These are phyloP conservation scores for Osmozyma mogii DNA, from an alignment of 805 yeast genomes.

Conservation along the genomic window DNA sequence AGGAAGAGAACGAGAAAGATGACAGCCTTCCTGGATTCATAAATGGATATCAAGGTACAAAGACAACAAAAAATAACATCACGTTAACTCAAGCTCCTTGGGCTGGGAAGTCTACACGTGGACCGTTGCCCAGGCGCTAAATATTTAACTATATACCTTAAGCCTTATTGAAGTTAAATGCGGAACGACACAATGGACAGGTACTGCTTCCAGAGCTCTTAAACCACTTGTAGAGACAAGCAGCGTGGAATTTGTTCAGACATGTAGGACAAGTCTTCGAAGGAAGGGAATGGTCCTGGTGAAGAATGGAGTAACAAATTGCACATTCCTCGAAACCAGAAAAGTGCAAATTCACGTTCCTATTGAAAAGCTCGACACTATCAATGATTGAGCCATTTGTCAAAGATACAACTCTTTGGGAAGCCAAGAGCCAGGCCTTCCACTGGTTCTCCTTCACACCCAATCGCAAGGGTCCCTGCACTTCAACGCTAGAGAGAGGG, in stretches of 20 bases:
- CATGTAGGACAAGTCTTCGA: constrained; percentile 85
- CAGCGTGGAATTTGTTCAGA: constrained; percentile 89
- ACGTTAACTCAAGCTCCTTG: constrained; percentile 37
- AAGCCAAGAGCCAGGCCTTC: constrained; percentile 92
- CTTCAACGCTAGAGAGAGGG: constrained; percentile 69
- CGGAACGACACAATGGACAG: constrained; percentile 87
- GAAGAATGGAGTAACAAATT: constrained; percentile 87
- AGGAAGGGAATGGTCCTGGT: constrained; percentile 86
- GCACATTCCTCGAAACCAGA: constrained; percentile 97
- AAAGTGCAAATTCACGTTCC: constrained; percentile 76
- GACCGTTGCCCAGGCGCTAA: too few relatives aligned
- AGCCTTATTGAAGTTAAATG: constrained; percentile 39
- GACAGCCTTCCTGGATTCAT: constrained; percentile 13
- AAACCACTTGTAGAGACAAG: constrained; percentile 95
- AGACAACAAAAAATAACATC: constrained; percentile 21
- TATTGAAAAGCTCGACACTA: constrained; percentile 59
- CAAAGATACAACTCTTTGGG: constrained; percentile 71
- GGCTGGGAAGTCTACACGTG: too few relatives aligned
- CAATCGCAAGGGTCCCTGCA: constrained; percentile 69
- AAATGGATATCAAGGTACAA: constrained; percentile 17
- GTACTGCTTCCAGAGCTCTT: constrained; percentile 87
- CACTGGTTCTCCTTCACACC: constrained; percentile 91
- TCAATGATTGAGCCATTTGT: constrained; percentile 67
- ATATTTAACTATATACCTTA: constrained; percentile 1
- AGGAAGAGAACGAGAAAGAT: constrained; percentile 4